phyloP scores from a whole-genome alignment of 805 yeast species.

The Kregervanrija pseudodelftensis region DNA sequence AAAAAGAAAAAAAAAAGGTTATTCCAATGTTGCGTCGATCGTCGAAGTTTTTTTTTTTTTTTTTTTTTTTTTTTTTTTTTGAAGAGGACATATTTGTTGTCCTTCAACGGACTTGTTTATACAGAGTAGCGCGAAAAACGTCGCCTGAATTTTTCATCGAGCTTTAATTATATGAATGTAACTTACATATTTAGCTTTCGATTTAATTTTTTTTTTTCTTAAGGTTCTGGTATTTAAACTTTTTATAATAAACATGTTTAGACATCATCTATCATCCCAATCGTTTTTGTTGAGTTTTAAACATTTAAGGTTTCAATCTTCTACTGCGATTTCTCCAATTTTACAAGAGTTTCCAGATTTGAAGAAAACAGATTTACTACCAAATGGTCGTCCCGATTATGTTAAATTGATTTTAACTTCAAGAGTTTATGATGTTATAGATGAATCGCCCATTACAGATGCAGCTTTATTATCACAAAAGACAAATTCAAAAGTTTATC shows the following conservation, averaged over 20 bases:
- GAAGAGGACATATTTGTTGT: no score
- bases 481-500: constrained; percentile 64
- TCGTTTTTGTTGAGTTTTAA: no score
- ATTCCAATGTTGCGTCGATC: no score
- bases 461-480: constrained; percentile 72
- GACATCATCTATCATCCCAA: no score
- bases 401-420: constrained; percentile 85
- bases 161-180: no score
- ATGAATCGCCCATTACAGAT: constrained; percentile 76
- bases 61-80: no score
- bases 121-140: no score
- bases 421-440: constrained; percentile 89
- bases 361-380: constrained; percentile 41
- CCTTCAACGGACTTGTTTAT: no score
- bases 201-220: neutral
- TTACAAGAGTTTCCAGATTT: constrained; percentile 39
- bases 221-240: neutral
- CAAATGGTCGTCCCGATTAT: constrained; percentile 81
- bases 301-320: neutral
- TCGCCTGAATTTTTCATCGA: no score
- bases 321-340: neutral
- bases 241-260: no score
- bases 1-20: no score
- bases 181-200: neutral
- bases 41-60: no score